A percentile compares a stretch with the other conserved stretches of the same genome.
These are phyloP conservation scores for Parastagonospora avenae DNA, from an alignment of 2,329 filamentous ascomycete species.

Conservation along the genomic window DNA sequence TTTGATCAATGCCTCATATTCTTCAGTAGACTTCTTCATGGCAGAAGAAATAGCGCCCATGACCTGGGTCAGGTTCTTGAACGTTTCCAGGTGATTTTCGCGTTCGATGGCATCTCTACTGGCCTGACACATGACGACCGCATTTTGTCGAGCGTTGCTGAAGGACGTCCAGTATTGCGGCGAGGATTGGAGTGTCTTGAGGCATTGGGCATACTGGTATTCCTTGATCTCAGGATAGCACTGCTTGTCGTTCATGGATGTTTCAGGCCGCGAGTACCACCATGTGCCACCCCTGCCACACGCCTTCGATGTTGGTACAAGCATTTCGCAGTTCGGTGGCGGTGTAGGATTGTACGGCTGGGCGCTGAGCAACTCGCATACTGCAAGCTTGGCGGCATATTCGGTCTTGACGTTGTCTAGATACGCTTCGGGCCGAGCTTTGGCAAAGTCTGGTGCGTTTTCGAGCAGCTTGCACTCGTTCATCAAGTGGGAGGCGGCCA, in stretches of 20 bases:
- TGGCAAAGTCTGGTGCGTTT: constrained; percentile 31
- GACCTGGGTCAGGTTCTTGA: constrained; percentile 40
- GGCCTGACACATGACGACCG: constrained; percentile 66
- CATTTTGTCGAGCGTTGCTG: constrained; percentile 66
- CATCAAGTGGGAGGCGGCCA: constrained; percentile 59
- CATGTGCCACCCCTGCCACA: constrained; percentile 29
- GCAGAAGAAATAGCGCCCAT: constrained; percentile 26
- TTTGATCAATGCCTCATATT: constrained; percentile 27
- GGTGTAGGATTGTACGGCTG: constrained; percentile 48
- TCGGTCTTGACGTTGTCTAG: constrained; percentile 56
- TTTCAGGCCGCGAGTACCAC: constrained; percentile 22
- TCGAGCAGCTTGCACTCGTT: constrained; percentile 60
- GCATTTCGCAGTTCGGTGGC: constrained; percentile 58
- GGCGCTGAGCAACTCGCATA: constrained; percentile 65
- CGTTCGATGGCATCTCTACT: constrained; percentile 64
- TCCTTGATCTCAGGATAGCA: constrained; percentile 44
- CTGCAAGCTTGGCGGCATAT: constrained; percentile 66
- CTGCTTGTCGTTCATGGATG: constrained; percentile 19
- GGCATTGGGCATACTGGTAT: constrained; percentile 55
- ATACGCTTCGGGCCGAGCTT: constrained; percentile 30
- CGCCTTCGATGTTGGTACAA: constrained; percentile 50
- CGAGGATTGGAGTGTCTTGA: constrained; percentile 58
- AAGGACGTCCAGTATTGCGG: constrained; percentile 69
- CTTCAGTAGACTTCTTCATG: constrained; percentile 26
- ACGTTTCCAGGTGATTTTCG: constrained; percentile 46